Base-by-base conservation (phyloP, 345 rosid genomes). In the Pugionium cornutum region DNA sequence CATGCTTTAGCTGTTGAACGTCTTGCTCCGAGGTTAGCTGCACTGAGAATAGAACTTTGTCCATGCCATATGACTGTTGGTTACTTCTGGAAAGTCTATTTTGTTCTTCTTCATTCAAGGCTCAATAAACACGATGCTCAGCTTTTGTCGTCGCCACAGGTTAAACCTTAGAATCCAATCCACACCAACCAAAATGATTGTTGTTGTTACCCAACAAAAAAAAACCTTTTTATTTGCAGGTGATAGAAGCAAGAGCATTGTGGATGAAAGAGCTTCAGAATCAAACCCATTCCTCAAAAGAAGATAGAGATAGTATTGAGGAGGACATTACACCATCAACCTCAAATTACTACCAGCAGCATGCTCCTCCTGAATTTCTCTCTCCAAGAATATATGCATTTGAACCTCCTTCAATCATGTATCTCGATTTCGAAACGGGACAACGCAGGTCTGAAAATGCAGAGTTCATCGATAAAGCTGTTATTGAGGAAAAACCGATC, bases 81-180 rank as follows among this genome's bases (percentile, higher is more conserved):
- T 73, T 81, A 90, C 86, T 91, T 95, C 77, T 95, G 99, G 97
- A 95, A 88, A 83, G 87, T 95, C 40, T 95, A 91, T 74, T 94
- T 89, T 69, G 88, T 91, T 18, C 96, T 94, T 79, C 66, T 91
- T 70, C 92, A 78, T 67, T 96, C 99, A 9, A 79, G 91, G 72
- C 89, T 91, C 47, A 77, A 55, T 72, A 87, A 89, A 73, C 82
- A 81, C 41, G 96, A 88, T 66, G 91, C 99, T 1, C 77, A 74
- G 44, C 81, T 91, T 68, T 68, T 94, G 58, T 86, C 92, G 27
- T 88, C 96, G 25, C 84, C 92, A 26, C 92, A 85, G 73, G 97
- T 87, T 75, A 64, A 72, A 52, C 47, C 65, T 68, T 27, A 41
- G 25, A 63, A 33, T 64, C 3, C 35, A 31, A 27, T 11, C 43